Evolutionary conservation across 495 filamentous ascomycete genomes (phyloP), one percentile per base, ranked within the genome.

Genomic region (Podospora pseudopauciseta): DNA sequence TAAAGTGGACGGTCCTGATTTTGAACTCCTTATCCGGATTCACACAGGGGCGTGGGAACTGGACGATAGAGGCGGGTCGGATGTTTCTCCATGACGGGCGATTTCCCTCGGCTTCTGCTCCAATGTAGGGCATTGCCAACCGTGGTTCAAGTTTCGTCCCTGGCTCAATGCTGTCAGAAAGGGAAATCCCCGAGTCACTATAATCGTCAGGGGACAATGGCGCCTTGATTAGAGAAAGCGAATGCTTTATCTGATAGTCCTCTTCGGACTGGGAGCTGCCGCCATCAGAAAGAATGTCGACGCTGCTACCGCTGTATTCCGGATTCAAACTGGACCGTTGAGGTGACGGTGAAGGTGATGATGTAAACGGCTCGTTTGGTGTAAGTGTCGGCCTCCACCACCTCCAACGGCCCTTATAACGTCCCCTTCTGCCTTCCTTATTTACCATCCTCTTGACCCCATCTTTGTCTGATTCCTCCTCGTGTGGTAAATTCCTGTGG

Each of bases 1-100:
- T 19, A 58, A 72, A 74, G 20, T 49, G 6, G 19, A 74, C 30
- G 0, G 60, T 34, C 49, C 58, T 63, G 53, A 23, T 16, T 1
- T 19, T 60, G n/a, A 49, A 58, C 32, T 34, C 53, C 7, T 18
- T 15, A 19, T 65, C 53, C 3, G 32, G 49, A 16, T 11, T 56
- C 11, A 18, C 7, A 26, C 23, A 54, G 49, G 13, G 23, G 3
- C 16, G 27, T 3, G 26, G 26, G 34, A 63, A 27, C 60, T 3
- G 28, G 3, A n/a, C 39, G 13, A 49, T 1, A 11, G 5, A 11
- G 5, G 39, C 39, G 9, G 39, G 39, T 13, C 13, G 7, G 2
- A 49, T 49, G 13, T 49, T 49, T 49, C 15, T 16, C 39, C 39
- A 49, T 13, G 39, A 49, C 9, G 39, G 39, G 39, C 39, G 39